phyloP scores from a whole-genome alignment of 331 rosid species.

The Pyracantha coccinea region DNA sequence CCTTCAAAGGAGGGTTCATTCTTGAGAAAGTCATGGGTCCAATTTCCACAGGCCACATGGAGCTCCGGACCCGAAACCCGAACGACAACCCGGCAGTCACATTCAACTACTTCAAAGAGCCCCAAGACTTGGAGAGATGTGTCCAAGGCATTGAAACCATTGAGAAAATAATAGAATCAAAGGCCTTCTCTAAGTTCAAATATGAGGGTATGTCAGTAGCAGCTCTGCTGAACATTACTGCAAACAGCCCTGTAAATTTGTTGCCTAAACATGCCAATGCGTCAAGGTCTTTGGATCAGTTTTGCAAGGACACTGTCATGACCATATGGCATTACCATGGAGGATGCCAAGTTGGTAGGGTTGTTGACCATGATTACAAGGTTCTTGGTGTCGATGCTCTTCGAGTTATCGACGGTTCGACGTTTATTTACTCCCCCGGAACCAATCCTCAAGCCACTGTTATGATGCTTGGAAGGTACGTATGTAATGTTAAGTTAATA shows the following conservation, averaged over 20 bases:
- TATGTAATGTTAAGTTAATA: no score
- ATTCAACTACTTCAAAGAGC: conserved; percentile 73
- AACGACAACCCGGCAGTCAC: conserved; percentile 74
- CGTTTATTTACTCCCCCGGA: conserved; percentile 70
- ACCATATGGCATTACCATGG: conserved; percentile 96
- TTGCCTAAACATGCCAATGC: conserved; percentile 53
- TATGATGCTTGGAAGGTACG: conserved; percentile 89
- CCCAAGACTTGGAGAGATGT: conserved; percentile 58
- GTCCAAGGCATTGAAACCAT: conserved; percentile 48
- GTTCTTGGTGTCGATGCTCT: conserved; percentile 61
- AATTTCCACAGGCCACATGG: conserved; percentile 48
- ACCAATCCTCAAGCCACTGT: conserved; percentile 91
- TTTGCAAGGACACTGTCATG: conserved; percentile 75
- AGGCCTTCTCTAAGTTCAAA: conserved; percentile 42
- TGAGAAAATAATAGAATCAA: conserved; percentile 48
- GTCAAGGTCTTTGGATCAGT: conserved; percentile 53
- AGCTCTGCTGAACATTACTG: conserved; percentile 50
- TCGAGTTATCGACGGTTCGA: conserved; percentile 79
- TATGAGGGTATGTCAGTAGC: conserved; percentile 23
- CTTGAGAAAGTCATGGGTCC: conserved; percentile 69
- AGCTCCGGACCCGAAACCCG: conserved; percentile 52
- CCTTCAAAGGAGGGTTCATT: conserved; percentile 70
- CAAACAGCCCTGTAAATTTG: conserved; percentile 46
- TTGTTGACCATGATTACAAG: conserved; percentile 53
- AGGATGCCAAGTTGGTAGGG: conserved; percentile 71